These are phyloP conservation scores for Tylopilus balloui DNA, from an alignment of 768 basidiomycete genomes.

Conservation along the genomic window DNA sequence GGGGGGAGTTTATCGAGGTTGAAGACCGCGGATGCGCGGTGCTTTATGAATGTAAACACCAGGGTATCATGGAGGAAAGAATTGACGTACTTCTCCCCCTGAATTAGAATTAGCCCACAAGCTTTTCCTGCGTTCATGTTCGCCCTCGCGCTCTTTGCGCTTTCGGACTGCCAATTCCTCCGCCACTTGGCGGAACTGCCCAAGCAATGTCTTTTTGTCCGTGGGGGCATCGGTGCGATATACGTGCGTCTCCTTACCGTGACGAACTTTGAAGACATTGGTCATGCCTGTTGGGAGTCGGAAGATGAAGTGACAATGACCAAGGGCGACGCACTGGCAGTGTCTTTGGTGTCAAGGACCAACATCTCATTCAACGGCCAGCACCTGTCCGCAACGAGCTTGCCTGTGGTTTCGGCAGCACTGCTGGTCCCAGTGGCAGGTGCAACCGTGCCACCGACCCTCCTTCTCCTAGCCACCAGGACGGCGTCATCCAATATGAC, in stretches of 20 bases:
- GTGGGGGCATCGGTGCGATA: constrained; percentile 77
- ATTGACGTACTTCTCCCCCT: constrained; percentile 36
- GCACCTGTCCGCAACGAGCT: constrained; percentile 88
- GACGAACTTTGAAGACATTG: constrained; percentile 95
- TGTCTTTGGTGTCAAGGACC: constrained; percentile 94
- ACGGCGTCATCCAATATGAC: constrained; percentile 90
- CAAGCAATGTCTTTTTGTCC: constrained; percentile 83
- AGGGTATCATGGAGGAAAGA: background rate
- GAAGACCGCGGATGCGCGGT: constrained; percentile 35
- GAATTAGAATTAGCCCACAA: constrained; percentile 53
- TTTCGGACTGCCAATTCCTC: constrained; percentile 87
- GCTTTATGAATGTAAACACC: constrained; percentile 1
- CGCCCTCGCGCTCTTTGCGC: constrained; percentile 90
- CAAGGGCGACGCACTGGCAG: constrained; percentile 59
- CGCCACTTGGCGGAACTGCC: constrained; percentile 86
- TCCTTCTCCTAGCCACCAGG: constrained; percentile 75
- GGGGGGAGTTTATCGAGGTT: constrained; percentile 45
- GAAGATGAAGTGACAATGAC: background rate
- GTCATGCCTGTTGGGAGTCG: constrained; percentile 54
- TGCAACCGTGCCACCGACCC: constrained; percentile 37
- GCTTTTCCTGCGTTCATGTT: constrained; percentile 83
- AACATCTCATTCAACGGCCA: constrained; percentile 94
- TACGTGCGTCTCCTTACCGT: constrained; percentile 92
- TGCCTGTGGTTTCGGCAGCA: constrained; percentile 53
- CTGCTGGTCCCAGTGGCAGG: constrained; percentile 62